Conservation (phyloP, 2,329 filamentous ascomycete species). For the Alternaria dauci region DNA sequence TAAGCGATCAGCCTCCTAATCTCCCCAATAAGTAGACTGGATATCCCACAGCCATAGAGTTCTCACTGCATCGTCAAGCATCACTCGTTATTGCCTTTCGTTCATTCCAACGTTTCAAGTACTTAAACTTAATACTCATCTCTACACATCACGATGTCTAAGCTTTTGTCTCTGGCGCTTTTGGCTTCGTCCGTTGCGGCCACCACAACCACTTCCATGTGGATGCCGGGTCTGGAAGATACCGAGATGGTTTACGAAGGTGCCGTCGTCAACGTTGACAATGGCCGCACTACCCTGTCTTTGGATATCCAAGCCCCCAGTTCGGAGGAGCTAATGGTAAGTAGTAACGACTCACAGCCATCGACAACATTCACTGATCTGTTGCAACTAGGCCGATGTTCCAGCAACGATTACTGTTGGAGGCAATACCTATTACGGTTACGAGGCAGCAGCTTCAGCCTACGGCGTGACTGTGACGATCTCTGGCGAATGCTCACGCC, state of each 20-base stretch:
- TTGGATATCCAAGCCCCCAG: conserved; percentile 16
- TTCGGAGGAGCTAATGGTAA: neutral
- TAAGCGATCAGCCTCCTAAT: conserved; percentile 1
- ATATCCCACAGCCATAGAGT: neutral
- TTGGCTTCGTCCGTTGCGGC: conserved; percentile 35
- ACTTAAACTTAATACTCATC: neutral
- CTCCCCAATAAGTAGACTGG: conserved; percentile 15
- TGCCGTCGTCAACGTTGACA: conserved; percentile 32
- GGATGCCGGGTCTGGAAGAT: conserved; percentile 30
- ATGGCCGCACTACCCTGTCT: conserved; percentile 32
- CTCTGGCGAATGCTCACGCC: conserved; percentile 22
- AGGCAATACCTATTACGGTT: conserved; percentile 31
- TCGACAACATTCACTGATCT: conserved; percentile 2
- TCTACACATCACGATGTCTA: conserved; percentile 30
- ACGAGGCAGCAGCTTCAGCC: conserved; percentile 17
- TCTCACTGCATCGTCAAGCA: conserved; percentile 1
- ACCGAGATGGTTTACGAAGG: conserved; percentile 25
- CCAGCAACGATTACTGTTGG: conserved; percentile 21
- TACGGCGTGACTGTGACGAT: conserved; percentile 17
- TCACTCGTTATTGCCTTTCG: conserved; percentile 12
- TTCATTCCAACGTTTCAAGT: neutral
- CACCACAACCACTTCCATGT: conserved; percentile 40
- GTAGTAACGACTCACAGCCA: neutral
- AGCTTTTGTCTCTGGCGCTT: conserved; percentile 28
- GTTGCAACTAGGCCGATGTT: neutral